Base-by-base conservation (phyloP, 148 eudicot genomes). In the Rheum nobile region DNA sequence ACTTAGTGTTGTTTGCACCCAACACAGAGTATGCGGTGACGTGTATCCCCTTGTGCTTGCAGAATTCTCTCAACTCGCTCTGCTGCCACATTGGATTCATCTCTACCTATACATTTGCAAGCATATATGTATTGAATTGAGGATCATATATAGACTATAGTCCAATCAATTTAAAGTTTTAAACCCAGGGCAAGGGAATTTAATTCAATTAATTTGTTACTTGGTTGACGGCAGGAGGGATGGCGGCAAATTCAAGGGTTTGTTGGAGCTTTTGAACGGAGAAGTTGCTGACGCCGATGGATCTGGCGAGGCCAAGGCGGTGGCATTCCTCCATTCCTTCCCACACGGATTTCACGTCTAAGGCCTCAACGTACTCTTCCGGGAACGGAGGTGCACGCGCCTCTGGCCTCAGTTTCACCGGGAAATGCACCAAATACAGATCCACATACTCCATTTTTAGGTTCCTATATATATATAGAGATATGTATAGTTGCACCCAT, bases 391-490 rank as follows among this genome's bases (percentile, higher is more conserved):
- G 54, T 13, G 5, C 3, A 19, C 59, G 77, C 57, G 80, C 73
- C 38, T 71, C 77, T n/a, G 80, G 80, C 48, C 69, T 83, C 6
- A 61, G 11, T 52, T 78, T 80, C 65, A 83, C 41, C 7, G 85
- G 85, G 75, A 75, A 80, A 44, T 80, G 85, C 67, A 80, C 77
- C 22, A 83, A 75, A 55, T 83, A 77, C 21, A 80, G 65, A 75
- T 80, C 85, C 19, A 83, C 42, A 37, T 80, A 83, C 50, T 83
- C 82, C 80, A 82, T 47, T 47, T 79, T 75, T 72, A 82, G 32
- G 67, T 82, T 79, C 80, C 82, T 83, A 16, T 4, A 48, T 9
- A 37, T 37, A 6, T 41, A 41, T 41, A 41, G 1, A 41, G n/a
- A n/a, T n/a, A n/a, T n/a, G n/a, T n/a, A n/a, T n/a, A n/a, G n/a